Base-by-base conservation (phyloP, 163 green algal genomes). In the Chlorella variabilis region DNA sequence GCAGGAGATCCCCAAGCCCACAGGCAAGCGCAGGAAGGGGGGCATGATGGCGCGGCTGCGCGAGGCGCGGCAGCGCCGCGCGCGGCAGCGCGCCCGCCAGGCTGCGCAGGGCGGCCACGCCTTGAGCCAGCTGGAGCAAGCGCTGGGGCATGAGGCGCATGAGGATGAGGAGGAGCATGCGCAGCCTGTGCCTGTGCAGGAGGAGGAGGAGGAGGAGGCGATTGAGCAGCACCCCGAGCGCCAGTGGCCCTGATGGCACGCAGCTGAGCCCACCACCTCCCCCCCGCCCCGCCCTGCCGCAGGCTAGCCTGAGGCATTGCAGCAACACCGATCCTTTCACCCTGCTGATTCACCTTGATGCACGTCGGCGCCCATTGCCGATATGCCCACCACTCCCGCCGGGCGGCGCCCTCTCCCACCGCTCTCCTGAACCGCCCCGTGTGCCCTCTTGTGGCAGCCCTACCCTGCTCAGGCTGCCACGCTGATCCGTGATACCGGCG, bases 121-220 rank as follows among this genome's bases (percentile, higher is more conserved):
- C 54, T 27, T 79, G 51, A 79, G 71, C 54, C 71, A 79, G 51
- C 71, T 79, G n/a, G 71, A 79, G 71, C 34, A 79, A 54, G 71
- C 71, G 9, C 71, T 79, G 34, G 71, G 71, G 25, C 71, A 69
- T 20, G 54, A 54, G 7, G 59, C 59, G 25, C 54, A 27, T 4
- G 71, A 20, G 21, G 36, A 23, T 3, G 45, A 41, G n/a, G 59
- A 67, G 4, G 45, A 62, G 39, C 15, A 34, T 29, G 54, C 18
- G 7, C 33, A 67, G 7, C 49, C 33, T 36, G 49, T 17, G n/a
- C n/a, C n/a, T n/a, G n/a, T n/a, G n/a, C n/a, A n/a, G n/a, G n/a
- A n/a, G 42, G 29, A 9, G 17, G 65, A n/a, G 18, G 54, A 63
- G 4, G 69, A 65, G 25, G 67, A 38, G 29, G 69, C 4, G n/a